Evolutionary conservation across 345 rosid genomes (phyloP).

Genomic region (Gossypium mustelinum): DNA sequence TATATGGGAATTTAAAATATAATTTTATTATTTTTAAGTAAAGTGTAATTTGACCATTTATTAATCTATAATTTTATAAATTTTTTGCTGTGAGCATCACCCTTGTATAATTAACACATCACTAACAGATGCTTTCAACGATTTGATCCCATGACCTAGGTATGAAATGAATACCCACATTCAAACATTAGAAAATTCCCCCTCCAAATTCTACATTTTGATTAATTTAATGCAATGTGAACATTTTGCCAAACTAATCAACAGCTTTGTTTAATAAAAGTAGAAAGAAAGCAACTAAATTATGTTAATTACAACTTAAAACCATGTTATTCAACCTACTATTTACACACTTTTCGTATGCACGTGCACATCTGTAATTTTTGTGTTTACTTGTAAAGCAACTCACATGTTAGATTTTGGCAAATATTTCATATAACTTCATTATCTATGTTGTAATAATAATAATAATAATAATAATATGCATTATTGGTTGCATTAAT

Average conservation of each 20-base stretch:
- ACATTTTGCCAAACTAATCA: background rate
- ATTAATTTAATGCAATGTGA: background rate
- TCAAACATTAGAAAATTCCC: background rate
- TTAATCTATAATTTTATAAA: no score
- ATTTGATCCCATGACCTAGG: no score
- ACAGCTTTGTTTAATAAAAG: background rate
- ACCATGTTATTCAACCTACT: constrained; percentile 7
- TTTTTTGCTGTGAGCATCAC: no score
- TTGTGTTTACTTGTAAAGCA: background rate
- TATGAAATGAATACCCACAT: background rate
- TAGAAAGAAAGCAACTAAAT: background rate
- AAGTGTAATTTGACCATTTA: no score
- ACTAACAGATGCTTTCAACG: no score
- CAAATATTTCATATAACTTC: background rate
- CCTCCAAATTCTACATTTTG: background rate
- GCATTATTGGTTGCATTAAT: background rate
- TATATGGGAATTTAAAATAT: no score
- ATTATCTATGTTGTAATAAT: background rate
- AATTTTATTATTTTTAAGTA: no score
- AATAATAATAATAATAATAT: background rate
- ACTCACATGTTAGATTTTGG: background rate
- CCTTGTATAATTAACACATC: no score
- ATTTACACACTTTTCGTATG: background rate
- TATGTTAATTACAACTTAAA: background rate
- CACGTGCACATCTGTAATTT: constrained; percentile 1